Evolutionary conservation across 805 yeast species (phyloP).

Genomic region (Lipomyces mesembrius): DNA sequence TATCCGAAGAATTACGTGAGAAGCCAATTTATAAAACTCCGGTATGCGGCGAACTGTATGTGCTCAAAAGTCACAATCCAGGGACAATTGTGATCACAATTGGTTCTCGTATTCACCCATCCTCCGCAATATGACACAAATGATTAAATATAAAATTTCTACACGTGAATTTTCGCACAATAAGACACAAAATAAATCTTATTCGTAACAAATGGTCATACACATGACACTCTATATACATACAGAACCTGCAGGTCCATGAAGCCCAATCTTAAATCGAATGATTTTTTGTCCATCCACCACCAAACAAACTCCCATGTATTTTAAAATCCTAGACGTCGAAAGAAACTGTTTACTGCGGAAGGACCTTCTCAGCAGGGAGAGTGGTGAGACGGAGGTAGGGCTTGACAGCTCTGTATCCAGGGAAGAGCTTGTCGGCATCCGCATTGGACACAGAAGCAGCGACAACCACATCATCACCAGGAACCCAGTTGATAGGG

Average conservation of each 20-base stretch:
- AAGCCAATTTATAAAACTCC: too few relatives aligned
- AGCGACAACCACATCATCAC: conserved; percentile 92
- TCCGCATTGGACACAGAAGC: conserved; percentile 84
- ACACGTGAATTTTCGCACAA: conserved; percentile 39
- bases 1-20: too few relatives aligned
- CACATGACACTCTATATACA: neutral
- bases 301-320: neutral
- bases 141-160: too few relatives aligned
- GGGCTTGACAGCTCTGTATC: conserved; percentile 87
- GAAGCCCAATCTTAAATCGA: neutral
- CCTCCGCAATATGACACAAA: too few relatives aligned
- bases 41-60: too few relatives aligned
- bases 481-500: conserved; percentile 70
- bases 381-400: conserved; percentile 73
- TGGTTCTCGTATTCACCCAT: too few relatives aligned
- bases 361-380: conserved; percentile 33
- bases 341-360: neutral
- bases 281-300: neutral
- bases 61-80: too few relatives aligned
- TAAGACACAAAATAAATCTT: neutral
- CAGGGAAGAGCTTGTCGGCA: conserved; percentile 84
- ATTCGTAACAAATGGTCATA: neutral
- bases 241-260: neutral
- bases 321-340: neutral
- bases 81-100: too few relatives aligned